phyloP scores from a whole-genome alignment of 2,329 filamentous ascomycete genomes.

The Aspergillus brasiliensis region DNA sequence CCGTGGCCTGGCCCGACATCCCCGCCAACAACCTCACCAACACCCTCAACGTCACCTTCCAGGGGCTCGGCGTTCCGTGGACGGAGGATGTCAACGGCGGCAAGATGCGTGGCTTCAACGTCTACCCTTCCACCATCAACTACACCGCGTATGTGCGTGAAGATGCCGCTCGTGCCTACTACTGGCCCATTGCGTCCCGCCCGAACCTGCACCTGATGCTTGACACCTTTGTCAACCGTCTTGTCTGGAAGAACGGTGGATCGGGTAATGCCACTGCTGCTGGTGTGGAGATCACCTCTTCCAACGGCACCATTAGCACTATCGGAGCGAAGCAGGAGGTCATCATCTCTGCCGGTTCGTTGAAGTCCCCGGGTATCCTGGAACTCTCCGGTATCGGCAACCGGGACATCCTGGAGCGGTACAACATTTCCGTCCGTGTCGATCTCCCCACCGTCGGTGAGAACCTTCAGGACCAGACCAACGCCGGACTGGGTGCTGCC shows the following conservation, averaged over 20 bases:
- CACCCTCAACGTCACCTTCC: constrained; percentile 43
- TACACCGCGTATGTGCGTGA: constrained; percentile 41
- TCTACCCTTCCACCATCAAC: constrained; percentile 48
- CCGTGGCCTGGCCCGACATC: constrained; percentile 29
- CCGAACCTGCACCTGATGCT: constrained; percentile 23
- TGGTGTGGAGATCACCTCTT: constrained; percentile 20
- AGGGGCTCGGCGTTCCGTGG: constrained; percentile 29
- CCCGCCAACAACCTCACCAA: constrained; percentile 20
- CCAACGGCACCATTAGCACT: constrained; percentile 23
- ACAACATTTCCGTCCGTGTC: constrained; percentile 29
- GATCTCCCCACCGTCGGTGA: constrained; percentile 48
- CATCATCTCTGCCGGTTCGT: constrained; percentile 61
- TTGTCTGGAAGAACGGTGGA: constrained; percentile 39
- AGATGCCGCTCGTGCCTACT: constrained; percentile 54
- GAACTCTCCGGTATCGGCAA: constrained; percentile 64
- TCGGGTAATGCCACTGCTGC: constrained; percentile 24
- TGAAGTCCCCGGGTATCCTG: constrained; percentile 58
- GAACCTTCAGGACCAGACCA: constrained; percentile 44
- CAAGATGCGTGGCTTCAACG: constrained; percentile 47
- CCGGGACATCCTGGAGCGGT: constrained; percentile 29
- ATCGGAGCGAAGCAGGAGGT: constrained; percentile 53
- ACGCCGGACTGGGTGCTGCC: constrained; percentile 2
- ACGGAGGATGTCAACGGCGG: constrained; percentile 51
- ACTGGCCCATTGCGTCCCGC: constrained; percentile 41
- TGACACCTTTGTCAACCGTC: constrained; percentile 44